Evolutionary conservation across 1,284 basidiomycete genomes (phyloP).

Genomic region (Pholiota adiposa): DNA sequence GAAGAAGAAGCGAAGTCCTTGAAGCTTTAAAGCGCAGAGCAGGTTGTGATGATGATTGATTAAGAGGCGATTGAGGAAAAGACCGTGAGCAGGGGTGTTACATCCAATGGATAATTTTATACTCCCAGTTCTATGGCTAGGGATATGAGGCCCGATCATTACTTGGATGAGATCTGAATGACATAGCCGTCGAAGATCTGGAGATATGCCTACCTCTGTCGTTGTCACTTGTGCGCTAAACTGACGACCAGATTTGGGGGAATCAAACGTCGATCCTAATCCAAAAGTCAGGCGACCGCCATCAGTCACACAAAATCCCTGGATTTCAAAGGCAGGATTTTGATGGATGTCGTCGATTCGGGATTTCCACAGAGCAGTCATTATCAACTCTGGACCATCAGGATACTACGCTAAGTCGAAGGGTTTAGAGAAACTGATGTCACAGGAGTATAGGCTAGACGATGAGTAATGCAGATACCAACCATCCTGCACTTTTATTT

Average conservation of each 20-base stretch:
- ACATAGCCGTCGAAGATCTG: conserved; percentile 11
- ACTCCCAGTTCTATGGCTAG: conserved; percentile 18
- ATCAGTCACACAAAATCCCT: conserved; percentile 7
- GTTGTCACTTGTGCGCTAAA: conserved; percentile 10
- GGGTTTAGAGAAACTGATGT: background rate
- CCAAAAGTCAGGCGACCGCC: conserved; percentile 12
- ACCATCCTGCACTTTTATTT: too few species aligned
- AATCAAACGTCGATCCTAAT: conserved; percentile 15
- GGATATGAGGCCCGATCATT: conserved; percentile 13
- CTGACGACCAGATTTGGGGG: conserved; percentile 17
- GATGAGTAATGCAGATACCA: too few species aligned
- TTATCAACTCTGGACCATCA: background rate
- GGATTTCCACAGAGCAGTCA: background rate
- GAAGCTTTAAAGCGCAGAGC: conserved; percentile 16
- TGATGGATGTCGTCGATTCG: background rate
- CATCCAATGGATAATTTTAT: conserved; percentile 17
- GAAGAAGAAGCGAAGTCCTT: background rate
- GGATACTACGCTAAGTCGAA: background rate
- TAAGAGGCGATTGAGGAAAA: conserved; percentile 13
- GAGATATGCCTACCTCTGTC: background rate
- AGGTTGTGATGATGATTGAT: conserved; percentile 18
- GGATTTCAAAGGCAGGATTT: conserved; percentile 1
- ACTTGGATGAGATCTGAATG: conserved; percentile 9
- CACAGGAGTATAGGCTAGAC: too few species aligned
- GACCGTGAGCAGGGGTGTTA: conserved; percentile 5